Base-by-base conservation (phyloP, 2,329 filamentous ascomycete species). In the Fusarium papillatum region DNA sequence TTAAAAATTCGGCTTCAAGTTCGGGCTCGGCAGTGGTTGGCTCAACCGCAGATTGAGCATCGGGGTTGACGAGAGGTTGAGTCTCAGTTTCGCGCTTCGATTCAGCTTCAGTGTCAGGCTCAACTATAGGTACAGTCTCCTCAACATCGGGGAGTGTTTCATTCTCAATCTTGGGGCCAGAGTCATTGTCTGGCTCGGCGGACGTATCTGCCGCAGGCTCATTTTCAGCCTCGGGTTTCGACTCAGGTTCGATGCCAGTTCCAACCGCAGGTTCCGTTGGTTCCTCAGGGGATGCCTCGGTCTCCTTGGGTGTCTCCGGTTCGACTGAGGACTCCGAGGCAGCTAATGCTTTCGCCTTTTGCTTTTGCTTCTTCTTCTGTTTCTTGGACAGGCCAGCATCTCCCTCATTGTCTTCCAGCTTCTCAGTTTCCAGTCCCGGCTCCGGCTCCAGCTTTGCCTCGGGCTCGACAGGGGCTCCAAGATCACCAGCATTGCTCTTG, bases 41-140 rank as follows among this genome's bases (percentile, higher is more conserved):
- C 67, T 75, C 75, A 59, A 71, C 65, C 65, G 68, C 48, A 68
- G 64, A 60, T 74, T 70, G 69, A 64, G 29, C 66, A 69, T 70
- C 66, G 64, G 61, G 59, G 59, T 70, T 66, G 69, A 69, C 71
- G 69, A 71, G 50, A 73, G 71, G 67, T 77, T 78, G 77, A 66
- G 68, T 78, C 66, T 78, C 76, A 72, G 73, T 71, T 77, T 79
- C 70, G 66, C 68, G 73, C 75, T 80, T 77, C 63, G 78, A 72
- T 79, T 80, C 78, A 80, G 66, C 76, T 79, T 78, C 77, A 78
- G 76, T 76, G 68, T 79, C 72, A 76, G 74, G 75, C 71, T 79
- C 76, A 77, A 78, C 64, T 78, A 78, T 74, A 76, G 70, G 75
- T 71, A 82, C 79, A 72, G 70, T 74, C 72, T 81, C 75, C 71